phyloP scores from a whole-genome alignment of 768 basidiomycete genomes.

The Tulasnella sp. region DNA sequence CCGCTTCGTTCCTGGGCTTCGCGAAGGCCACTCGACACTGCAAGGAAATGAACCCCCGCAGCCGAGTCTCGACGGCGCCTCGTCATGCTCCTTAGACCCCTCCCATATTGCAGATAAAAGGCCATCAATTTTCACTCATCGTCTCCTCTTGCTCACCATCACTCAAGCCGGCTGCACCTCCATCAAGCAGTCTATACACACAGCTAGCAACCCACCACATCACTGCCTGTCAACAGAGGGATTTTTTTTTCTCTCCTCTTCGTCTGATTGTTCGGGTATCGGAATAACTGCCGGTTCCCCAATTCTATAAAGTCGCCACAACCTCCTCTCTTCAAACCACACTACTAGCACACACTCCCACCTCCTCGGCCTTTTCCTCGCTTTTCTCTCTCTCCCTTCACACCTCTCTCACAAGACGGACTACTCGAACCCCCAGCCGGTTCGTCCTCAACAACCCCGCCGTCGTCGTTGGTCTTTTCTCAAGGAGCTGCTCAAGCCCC shows the following conservation, averaged over 20 bases:
- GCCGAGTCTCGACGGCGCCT: neutral
- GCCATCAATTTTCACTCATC: neutral
- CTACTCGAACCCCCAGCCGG: neutral
- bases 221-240: neutral
- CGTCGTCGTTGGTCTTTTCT: conserved; percentile 1
- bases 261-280: neutral
- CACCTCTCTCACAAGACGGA: neutral
- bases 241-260: neutral
- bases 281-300: neutral
- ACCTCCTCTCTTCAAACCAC: neutral
- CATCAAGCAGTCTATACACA: neutral
- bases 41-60: neutral
- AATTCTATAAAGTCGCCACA: neutral
- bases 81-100: neutral
- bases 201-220: neutral
- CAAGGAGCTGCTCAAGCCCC: neutral
- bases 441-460: neutral
- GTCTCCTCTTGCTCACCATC: neutral
- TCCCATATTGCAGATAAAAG: neutral
- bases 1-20: neutral
- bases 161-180: neutral
- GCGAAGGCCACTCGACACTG: neutral
- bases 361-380: neutral
- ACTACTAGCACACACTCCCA: neutral
- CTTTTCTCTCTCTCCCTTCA: neutral